Evolutionary conservation across 2,329 filamentous ascomycete genomes (phyloP), one percentile per base, ranked within the genome.

Genomic region (Pseudogymnoascus verrucosus): DNA sequence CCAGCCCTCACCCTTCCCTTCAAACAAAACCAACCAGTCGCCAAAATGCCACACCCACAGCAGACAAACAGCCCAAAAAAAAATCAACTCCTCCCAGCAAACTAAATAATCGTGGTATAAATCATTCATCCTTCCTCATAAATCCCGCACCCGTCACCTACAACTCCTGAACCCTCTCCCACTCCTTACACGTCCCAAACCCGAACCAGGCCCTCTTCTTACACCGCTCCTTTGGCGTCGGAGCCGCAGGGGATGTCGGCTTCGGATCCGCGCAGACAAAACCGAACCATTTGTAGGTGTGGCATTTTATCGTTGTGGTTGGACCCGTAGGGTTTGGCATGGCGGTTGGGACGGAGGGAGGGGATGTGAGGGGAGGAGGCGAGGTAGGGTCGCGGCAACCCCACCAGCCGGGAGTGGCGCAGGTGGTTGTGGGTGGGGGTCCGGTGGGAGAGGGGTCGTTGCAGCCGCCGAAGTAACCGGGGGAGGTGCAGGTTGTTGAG

Each of bases 381-480:
- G 76, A 72, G 2, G 73, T 71, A 16, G 74, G 63, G 70, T 82
- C 76, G 67, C 76, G 73, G 68, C 84, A 86, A 4, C 83, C 83
- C 79, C 81, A 85, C 71, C 86, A 83, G 54, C 84, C 83, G 1
- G 83, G 84, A 1, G 78, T 81, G 61, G 78, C 69, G 67, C 83
- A 86, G 5, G 75, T 76, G 0, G 77, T 75, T 51, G 66, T 0
- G 68, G 68, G 65, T 19, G 67, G 65, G 12, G 72, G 70, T 1
- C 69, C 70, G 11, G 75, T 73, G 26, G 47, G 42, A 1, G 75
- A 78, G 14, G 78, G 76, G 65, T 84, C 81, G 8, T 82, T 76
- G 61, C 78, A 79, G 23, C 72, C 74, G 39, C 78, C 78, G 64
- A 78, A 79, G 76, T 76, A 80, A 5, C 78, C 78, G 14, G 75